Evolutionary conservation across 2,329 filamentous ascomycete species (phyloP), one percentile per base, ranked within the genome.

Genomic region (Aspergillus sojae): DNA sequence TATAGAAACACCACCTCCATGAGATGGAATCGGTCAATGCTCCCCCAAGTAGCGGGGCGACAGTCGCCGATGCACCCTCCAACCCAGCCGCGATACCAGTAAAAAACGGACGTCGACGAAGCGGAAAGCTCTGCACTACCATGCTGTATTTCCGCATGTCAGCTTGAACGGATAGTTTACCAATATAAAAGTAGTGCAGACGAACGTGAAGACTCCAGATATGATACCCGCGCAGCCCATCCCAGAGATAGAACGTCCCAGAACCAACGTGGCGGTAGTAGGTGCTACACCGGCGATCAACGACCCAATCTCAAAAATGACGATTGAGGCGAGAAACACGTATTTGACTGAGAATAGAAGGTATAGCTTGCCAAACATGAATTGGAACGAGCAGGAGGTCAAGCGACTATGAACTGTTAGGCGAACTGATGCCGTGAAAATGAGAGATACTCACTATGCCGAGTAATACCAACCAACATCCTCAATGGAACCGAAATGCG

Each of bases 1-100:
- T 77, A 48, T 77, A 84, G 74, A 68, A 84, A 19, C 65, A 64
- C 65, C 65, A 66, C 23, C 64, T 46, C 64, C 64, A 64, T n/a
- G 55, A 56, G 52, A 57, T 26, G 7, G 43, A 43, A 28, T 60
- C 41, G 2, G 61, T 63, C 34, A 63, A 21, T 2, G 43, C 32
- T n/a, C 61, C 61, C 7, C 61, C 61, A 11, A 63, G 39, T 14
- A 60, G 48, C 7, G 57, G 61, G 1, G 52, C 57, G 30, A 57
- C 53, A 36, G 53, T 43, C 10, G 30, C 32, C 23, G 57, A 56
- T 41, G 39, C 34, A 26, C 41, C 57, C 36, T 54, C 56, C 14
- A 62, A n/a, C 5, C 28, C 57, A 52, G 32, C 57, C 21, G 34
- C 45, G 10, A 53, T 14, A 4, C 57, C 46, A 21, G 45, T 52